Evolutionary conservation across 345 rosid species (phyloP), one percentile per base, ranked within the genome.

Genomic region (Eucalyptus melliodora): DNA sequence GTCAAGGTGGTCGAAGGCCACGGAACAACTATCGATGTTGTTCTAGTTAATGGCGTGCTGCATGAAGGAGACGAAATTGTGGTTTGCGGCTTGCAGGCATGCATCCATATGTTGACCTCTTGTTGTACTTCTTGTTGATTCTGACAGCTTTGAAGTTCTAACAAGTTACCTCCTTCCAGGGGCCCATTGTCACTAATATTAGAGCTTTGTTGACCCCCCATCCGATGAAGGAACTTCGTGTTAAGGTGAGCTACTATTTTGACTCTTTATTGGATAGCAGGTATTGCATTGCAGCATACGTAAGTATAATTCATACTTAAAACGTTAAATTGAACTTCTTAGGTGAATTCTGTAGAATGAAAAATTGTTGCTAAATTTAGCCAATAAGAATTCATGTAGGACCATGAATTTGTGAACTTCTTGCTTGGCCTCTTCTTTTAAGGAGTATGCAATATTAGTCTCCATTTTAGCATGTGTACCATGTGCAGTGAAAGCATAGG

Each of bases 171-270:
- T 91, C 90, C 51, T 56, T 45, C 92, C 91, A 98, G 99, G 99
- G 97, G 51, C 97, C 99, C 80, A 98, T 98, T 89, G 98, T 95
- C 56, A 97, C 99, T 87, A 90, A 89, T 6, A 95, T 98, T 91
- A 95, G 99, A 93, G 97, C 99, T 90, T 88, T 98, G 88, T 91
- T 98, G 91, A 98, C 98, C 72, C 99, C 99, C 14, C 99, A 97
- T 92, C 99, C 99, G 56, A 97, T 97, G 99, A 97, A 96, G 93
- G 99, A 97, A 95, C 94, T 96, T 67, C 94, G 99, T 55, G 97
- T 98, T 88, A 97, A 98, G 98, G 99, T 97, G 90, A 87, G 90
- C 26, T 77, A 77, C 44, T 89, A 51, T 87, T 45, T 65, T 40
- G 8, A 31, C n/a, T 26, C 62, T 65, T 86, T 40, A 21, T 59